Conservation (phyloP, 73 alveolate species). For the Stentor roeselii region DNA sequence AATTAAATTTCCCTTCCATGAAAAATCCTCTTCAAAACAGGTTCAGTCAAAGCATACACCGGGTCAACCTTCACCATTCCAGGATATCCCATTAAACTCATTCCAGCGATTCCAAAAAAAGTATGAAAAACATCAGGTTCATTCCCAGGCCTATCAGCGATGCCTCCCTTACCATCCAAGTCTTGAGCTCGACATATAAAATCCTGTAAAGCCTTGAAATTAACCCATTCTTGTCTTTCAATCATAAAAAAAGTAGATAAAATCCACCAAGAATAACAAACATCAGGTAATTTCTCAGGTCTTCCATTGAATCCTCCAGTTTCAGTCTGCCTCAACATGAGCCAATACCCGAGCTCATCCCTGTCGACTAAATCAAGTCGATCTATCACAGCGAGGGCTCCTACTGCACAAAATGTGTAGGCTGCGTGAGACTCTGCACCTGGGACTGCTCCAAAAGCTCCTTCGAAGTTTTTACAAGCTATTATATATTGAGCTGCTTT, state of each 20-base stretch:
- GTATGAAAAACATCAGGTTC: conserved; percentile 96
- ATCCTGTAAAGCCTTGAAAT: conserved; percentile 55
- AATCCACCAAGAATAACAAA: conserved; percentile 98
- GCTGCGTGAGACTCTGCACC: conserved; percentile 98
- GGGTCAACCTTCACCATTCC: conserved; percentile 54
- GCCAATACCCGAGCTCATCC: conserved; percentile 90
- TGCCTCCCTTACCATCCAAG: conserved; percentile 87
- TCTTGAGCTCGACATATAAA: conserved; percentile 74
- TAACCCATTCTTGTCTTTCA: conserved; percentile 67
- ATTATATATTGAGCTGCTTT: conserved; percentile 53
- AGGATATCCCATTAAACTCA: conserved; percentile 70
- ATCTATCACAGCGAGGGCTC: conserved; percentile 77
- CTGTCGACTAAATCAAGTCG: conserved; percentile 76
- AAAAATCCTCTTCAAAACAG: background rate
- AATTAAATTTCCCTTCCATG: too few species aligned
- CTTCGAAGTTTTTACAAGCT: conserved; percentile 81
- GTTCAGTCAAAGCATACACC: conserved; percentile 46
- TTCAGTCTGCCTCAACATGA: conserved; percentile 87
- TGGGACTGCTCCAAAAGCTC: conserved; percentile 97
- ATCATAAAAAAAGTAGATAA: conserved; percentile 82
- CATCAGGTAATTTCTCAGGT: conserved; percentile 97
- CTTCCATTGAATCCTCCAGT: conserved; percentile 98
- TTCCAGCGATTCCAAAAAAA: conserved; percentile 94
- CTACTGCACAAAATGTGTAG: conserved; percentile 85
- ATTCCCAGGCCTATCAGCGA: conserved; percentile 96